Evolutionary conservation across 2,329 filamentous ascomycete species (phyloP).

Genomic region (Claviceps sp.): DNA sequence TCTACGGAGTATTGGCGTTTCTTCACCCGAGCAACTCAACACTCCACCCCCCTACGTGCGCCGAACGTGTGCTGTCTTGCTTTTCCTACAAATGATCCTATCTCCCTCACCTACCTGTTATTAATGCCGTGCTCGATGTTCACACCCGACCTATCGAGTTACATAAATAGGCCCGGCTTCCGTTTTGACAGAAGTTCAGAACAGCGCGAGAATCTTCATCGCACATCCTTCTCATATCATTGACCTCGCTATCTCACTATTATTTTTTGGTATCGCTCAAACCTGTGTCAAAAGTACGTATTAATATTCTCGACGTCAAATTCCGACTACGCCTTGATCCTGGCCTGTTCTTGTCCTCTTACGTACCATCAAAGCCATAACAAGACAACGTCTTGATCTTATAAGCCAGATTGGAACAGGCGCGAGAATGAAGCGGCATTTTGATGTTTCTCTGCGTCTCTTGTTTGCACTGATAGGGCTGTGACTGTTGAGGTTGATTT

Average conservation of each 20-base stretch:
- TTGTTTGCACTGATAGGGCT: conserved; percentile 3
- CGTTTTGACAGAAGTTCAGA: not conserved
- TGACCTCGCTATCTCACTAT: no score
- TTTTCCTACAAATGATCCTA: not conserved
- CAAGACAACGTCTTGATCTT: not conserved
- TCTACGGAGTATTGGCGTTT: not conserved
- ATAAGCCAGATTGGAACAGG: not conserved
- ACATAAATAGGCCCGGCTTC: not conserved
- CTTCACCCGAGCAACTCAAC: conserved; percentile 1
- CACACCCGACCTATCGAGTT: not conserved
- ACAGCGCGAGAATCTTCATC: not conserved
- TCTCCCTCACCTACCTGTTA: no score
- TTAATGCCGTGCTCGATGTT: no score
- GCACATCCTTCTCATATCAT: not conserved
- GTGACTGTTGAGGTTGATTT: conserved; percentile 23
- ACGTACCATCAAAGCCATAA: not conserved
- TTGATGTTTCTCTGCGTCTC: conserved; percentile 1
- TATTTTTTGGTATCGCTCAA: no score
- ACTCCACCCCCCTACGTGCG: not conserved
- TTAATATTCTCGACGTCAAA: not conserved
- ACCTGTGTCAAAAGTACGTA: not conserved
- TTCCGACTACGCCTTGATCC: not conserved
- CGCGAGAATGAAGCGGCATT: not conserved
- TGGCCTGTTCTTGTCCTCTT: not conserved
- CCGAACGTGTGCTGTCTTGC: not conserved